Percentiles rank a stretch among this genome's conserved stretches.
Evolutionary conservation across 495 filamentous ascomycete genomes (phyloP).

Genomic region (Hypoxylon lienhwacheense): DNA sequence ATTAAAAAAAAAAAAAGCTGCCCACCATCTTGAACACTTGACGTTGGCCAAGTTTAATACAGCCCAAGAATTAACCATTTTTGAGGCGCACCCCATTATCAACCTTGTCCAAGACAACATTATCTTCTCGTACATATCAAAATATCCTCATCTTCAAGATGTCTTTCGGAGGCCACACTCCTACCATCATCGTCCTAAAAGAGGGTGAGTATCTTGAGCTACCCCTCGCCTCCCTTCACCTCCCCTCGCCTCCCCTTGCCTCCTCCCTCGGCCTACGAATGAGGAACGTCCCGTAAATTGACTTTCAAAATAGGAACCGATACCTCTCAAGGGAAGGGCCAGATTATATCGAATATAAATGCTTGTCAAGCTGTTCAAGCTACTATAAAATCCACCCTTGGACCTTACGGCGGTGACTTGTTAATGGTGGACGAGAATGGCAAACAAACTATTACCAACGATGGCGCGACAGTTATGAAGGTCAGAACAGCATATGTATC

Average conservation of each 20-base stretch:
- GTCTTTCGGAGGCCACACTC: conserved; percentile 97
- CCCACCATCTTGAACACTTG: conserved; percentile 8
- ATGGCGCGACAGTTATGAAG: conserved; percentile 99
- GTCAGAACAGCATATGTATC: conserved; percentile 47
- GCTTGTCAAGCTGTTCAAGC: conserved; percentile 96
- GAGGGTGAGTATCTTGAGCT: conserved; percentile 69
- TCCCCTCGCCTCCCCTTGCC: too few species aligned
- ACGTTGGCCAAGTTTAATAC: conserved; percentile 16
- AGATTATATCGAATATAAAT: conserved; percentile 98
- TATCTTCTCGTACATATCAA: background rate
- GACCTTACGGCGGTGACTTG: conserved; percentile 97
- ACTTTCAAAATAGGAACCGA: conserved; percentile 73
- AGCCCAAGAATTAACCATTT: conserved; percentile 4
- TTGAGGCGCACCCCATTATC: background rate
- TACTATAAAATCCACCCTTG: conserved; percentile 91
- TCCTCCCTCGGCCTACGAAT: conserved; percentile 9
- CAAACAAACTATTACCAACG: conserved; percentile 95
- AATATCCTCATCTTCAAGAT: conserved; percentile 51
- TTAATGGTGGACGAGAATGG: conserved; percentile 95
- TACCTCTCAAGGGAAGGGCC: conserved; percentile 92
- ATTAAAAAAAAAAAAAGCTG: conserved; percentile 16
- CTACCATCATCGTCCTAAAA: conserved; percentile 97
- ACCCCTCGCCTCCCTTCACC: too few species aligned
- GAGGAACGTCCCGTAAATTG: conserved; percentile 27
- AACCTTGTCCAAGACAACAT: background rate